These are phyloP conservation scores for Dryadomyces quercus-mongolicae DNA, from an alignment of 2,329 filamentous ascomycete species.

Conservation along the genomic window DNA sequence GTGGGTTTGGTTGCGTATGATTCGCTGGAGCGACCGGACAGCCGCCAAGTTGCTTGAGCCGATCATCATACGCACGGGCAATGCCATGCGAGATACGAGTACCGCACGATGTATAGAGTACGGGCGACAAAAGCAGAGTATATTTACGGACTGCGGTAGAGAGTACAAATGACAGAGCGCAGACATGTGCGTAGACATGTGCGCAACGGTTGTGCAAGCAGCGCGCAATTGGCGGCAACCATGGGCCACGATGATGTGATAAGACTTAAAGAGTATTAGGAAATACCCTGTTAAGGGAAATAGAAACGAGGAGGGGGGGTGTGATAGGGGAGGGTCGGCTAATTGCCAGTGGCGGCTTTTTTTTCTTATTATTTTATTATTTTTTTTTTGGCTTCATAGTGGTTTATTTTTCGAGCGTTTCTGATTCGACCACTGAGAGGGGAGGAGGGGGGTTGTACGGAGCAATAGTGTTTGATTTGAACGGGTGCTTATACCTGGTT, in stretches of 20 bases:
- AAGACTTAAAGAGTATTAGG: too few species aligned
- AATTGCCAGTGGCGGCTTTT: neutral
- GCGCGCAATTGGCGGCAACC: too few species aligned
- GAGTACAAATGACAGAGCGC: too few species aligned
- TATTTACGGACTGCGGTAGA: too few species aligned
- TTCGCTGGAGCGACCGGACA: neutral
- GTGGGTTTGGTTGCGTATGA: neutral
- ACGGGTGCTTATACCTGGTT: neutral
- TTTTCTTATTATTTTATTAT: neutral
- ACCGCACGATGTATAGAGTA: neutral
- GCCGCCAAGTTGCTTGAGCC: neutral
- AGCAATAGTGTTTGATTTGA: slow-evolving; percentile 2
- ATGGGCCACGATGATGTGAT: too few species aligned
- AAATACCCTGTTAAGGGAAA: too few species aligned
- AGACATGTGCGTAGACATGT: too few species aligned
- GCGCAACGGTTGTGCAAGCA: too few species aligned
- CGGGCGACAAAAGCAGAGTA: too few species aligned
- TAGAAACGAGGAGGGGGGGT: neutral
- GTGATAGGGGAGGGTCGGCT: neutral
- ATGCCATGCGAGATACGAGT: neutral
- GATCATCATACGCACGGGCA: too few species aligned
- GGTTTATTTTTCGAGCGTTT: neutral
- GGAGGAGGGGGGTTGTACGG: neutral
- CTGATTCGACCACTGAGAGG: neutral
- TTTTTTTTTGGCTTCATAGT: neutral